A percentile compares a stretch with the other conserved stretches of the same genome.
Conservation (phyloP, 2,329 filamentous ascomycete species). For the Alternaria ventricosa region DNA sequence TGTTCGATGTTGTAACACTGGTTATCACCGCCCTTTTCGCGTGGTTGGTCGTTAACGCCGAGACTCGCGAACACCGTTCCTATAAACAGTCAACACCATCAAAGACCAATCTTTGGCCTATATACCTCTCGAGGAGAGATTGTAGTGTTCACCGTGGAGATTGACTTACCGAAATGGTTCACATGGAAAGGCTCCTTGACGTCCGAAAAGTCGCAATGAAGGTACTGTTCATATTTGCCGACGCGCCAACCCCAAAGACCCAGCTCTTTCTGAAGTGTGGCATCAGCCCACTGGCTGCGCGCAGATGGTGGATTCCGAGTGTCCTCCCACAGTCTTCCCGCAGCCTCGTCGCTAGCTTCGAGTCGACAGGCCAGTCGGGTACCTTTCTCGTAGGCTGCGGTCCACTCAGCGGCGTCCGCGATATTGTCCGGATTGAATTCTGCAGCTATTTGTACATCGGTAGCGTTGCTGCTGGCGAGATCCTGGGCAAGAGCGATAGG, state of each 20-base stretch:
- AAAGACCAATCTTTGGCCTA: not conserved
- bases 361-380: not conserved
- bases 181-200: not conserved
- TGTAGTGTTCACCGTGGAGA: not conserved
- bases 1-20: slow-evolving; percentile 14
- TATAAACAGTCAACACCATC: not conserved
- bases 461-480: not conserved
- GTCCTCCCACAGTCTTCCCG: not conserved
- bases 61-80: slow-evolving; percentile 2
- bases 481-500: not conserved
- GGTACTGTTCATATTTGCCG: not conserved
- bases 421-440: not conserved
- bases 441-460: not conserved
- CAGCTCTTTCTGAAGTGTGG: not conserved
- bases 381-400: not conserved
- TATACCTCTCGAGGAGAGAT: not conserved
- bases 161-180: not conserved
- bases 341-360: not conserved
- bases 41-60: slow-evolving; percentile 1
- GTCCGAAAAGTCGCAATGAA: slow-evolving; percentile 4
- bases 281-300: not conserved
- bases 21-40: slow-evolving; percentile 9
- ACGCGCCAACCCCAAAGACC: not conserved
- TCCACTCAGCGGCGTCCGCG: not conserved
- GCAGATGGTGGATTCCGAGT: not conserved